These are phyloP conservation scores for Earliella scabrosa DNA, from an alignment of 1,284 basidiomycete genomes.

Conservation along the genomic window DNA sequence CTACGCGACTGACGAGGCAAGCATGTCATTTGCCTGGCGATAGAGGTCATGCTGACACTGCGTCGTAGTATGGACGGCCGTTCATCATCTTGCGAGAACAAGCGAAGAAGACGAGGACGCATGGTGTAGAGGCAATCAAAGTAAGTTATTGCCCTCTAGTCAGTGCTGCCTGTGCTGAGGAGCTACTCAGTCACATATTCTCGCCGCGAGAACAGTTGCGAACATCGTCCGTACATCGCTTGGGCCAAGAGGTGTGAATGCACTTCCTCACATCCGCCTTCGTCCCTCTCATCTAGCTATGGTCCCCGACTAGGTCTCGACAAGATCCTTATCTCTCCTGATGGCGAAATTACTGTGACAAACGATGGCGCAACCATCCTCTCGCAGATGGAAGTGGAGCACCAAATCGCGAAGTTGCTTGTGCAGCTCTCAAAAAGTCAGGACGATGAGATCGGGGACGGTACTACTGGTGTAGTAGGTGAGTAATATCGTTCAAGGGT, in stretches of 20 bases:
- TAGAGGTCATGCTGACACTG: constrained; percentile 10
- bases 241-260: constrained; percentile 81
- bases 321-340: constrained; percentile 98
- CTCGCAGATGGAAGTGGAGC: constrained; percentile 97
- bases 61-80: constrained; percentile 85
- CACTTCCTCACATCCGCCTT: not conserved
- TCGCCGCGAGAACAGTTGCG: constrained; percentile 90
- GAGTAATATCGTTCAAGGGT: constrained; percentile 40
- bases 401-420: constrained; percentile 97
- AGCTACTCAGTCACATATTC: constrained; percentile 84
- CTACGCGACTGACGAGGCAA: constrained; percentile 91
- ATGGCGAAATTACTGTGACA: constrained; percentile 98
- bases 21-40: constrained; percentile 4
- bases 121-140: constrained; percentile 97
- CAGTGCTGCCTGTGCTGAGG: not conserved
- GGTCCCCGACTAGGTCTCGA: constrained; percentile 77
- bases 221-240: constrained; percentile 96
- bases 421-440: constrained; percentile 97
- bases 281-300: constrained; percentile 1
- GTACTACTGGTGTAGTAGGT: constrained; percentile 99
- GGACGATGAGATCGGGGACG: constrained; percentile 99
- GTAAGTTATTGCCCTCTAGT: constrained; percentile 44
- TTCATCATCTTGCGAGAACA: constrained; percentile 99
- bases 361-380: constrained; percentile 98
- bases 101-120: constrained; percentile 91